Evolutionary conservation across 345 rosid species (phyloP).

Genomic region (Psidium friedrichsthalianum): DNA sequence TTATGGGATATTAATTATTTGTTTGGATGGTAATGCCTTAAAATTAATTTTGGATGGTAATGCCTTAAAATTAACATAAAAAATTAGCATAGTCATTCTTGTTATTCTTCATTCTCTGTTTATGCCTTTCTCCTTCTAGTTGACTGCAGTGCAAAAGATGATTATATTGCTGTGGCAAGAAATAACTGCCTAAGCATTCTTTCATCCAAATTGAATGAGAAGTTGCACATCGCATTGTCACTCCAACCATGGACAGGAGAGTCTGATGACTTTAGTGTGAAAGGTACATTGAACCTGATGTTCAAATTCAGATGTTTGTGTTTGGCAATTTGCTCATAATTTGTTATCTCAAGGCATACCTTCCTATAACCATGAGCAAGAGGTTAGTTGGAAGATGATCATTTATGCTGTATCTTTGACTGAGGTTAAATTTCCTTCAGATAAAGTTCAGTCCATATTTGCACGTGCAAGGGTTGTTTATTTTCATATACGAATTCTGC

Average conservation of each 20-base stretch:
- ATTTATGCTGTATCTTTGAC: background rate
- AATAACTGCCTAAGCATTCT: slow-evolving; percentile 36
- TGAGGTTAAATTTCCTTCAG: background rate
- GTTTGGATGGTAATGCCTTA: background rate
- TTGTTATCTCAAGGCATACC: background rate
- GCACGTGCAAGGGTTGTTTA: background rate
- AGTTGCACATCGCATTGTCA: slow-evolving; percentile 32
- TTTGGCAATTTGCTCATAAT: background rate
- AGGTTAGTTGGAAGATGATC: background rate
- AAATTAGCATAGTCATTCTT: background rate
- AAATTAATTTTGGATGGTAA: background rate
- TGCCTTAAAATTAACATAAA: background rate
- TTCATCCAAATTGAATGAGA: slow-evolving; percentile 65
- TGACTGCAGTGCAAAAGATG: slow-evolving; percentile 73
- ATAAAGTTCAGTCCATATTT: background rate
- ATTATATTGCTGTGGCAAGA: slow-evolving; percentile 59
- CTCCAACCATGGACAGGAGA: slow-evolving; percentile 50
- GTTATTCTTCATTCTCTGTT: slow-evolving; percentile 1
- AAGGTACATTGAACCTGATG: slow-evolving; percentile 35
- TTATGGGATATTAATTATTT: background rate
- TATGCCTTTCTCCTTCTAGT: slow-evolving; percentile 16
- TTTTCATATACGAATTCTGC: background rate
- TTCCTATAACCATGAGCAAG: background rate
- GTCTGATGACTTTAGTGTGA: slow-evolving; percentile 26
- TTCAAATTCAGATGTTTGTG: background rate